A percentile compares a stretch with the other conserved stretches of the same genome.
phyloP scores from a whole-genome alignment of 805 yeast species.

The Barnettozyma sp. region DNA sequence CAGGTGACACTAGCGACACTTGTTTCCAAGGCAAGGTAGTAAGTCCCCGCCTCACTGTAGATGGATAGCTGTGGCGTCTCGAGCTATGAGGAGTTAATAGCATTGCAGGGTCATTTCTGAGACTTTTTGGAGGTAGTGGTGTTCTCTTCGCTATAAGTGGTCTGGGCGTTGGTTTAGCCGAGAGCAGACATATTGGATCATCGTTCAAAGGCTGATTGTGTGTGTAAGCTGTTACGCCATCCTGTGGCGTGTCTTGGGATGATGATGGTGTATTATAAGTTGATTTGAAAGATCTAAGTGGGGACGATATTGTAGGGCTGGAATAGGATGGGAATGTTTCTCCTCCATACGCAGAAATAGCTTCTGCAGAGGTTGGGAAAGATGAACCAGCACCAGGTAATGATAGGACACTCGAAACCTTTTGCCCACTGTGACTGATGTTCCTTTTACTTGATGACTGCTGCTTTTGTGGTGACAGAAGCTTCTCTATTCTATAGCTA shows the following conservation, averaged over 20 bases:
- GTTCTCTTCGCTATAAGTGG: constrained; percentile 1
- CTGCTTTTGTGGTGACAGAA: constrained; percentile 1
- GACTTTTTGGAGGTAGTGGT: constrained; percentile 1
- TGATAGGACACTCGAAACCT: neutral
- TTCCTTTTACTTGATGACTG: neutral
- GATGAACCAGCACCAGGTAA: no score
- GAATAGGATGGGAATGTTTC: no score
- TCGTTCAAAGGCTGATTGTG: neutral
- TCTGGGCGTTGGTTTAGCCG: constrained; percentile 4
- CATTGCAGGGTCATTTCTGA: constrained; percentile 1
- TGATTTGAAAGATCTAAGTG: neutral
- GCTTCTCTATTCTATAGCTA: neutral
- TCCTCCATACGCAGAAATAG: no score
- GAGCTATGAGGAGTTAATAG: constrained; percentile 1
- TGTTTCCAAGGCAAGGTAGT: neutral
- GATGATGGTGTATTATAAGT: neutral
- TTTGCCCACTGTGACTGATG: neutral
- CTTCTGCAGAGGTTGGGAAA: no score
- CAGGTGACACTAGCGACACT: no score
- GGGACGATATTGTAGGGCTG: no score
- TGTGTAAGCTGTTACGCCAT: no score
- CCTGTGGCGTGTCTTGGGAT: constrained; percentile 1
- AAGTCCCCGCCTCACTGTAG: neutral
- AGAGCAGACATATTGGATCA: constrained; percentile 3
- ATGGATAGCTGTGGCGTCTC: neutral